Percentiles rank a stretch among this genome's conserved stretches.
phyloP scores from a whole-genome alignment of 225 moss, liverwort and hornwort species.

The Asterella californica region DNA sequence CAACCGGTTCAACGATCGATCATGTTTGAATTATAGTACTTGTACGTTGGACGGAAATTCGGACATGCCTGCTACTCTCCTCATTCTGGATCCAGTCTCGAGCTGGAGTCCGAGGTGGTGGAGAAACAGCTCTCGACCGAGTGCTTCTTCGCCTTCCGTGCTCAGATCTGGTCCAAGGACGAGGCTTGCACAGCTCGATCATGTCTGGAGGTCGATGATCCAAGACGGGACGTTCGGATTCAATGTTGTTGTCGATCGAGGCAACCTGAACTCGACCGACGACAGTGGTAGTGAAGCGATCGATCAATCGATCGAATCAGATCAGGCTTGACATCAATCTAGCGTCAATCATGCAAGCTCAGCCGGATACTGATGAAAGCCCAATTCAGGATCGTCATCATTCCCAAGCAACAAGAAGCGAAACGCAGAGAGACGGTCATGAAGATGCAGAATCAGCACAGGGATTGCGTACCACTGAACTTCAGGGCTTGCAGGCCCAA shows the following conservation, averaged over 20 bases:
- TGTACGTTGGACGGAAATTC: no score
- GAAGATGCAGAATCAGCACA: not conserved
- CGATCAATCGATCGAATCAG: no score
- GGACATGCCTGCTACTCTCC: not conserved
- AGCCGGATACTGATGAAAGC: not conserved
- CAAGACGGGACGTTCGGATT: not conserved
- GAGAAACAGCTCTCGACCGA: not conserved
- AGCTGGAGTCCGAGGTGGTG: not conserved
- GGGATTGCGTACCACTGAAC: not conserved
- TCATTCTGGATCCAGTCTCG: not conserved
- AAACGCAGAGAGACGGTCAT: not conserved
- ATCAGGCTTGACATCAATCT: not conserved
- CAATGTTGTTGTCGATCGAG: not conserved
- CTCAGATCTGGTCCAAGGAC: not conserved
- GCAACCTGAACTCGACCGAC: not conserved
- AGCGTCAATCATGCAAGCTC: not conserved
- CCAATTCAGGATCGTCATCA: not conserved
- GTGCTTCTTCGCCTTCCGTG: not conserved
- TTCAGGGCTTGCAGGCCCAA: not conserved
- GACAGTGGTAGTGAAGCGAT: not conserved
- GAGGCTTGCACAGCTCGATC: not conserved
- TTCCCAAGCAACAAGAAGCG: not conserved
- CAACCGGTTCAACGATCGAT: no score
- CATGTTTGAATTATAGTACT: no score
- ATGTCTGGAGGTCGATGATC: not conserved